phyloP scores from a whole-genome alignment of 140 eudicot genomes.

The Erigeron philadelphicus region DNA sequence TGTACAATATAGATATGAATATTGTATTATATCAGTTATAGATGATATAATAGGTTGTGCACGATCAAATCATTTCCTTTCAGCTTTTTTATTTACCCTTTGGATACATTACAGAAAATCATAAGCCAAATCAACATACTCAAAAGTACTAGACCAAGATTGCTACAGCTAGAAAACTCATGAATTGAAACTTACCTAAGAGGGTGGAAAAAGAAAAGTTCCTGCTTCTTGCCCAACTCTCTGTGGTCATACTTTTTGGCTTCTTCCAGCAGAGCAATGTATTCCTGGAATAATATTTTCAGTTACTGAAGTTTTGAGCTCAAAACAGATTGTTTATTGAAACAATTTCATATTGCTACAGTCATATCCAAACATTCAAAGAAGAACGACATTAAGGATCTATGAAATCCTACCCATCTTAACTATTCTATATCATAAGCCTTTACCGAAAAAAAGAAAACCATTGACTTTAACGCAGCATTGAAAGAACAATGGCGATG shows the following conservation, averaged over 20 bases:
- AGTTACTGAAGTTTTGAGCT: background rate
- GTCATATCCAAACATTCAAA: background rate
- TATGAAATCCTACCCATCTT: background rate
- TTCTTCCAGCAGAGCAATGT: constrained; percentile 68
- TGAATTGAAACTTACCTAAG: constrained; percentile 55
- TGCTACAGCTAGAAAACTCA: background rate
- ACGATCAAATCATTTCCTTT: too few relatives aligned
- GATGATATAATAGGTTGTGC: too few relatives aligned
- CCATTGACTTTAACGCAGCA: background rate
- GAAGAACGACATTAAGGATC: background rate
- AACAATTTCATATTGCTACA: background rate
- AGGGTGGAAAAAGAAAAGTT: constrained; percentile 93
- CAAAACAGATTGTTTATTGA: background rate
- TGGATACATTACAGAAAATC: too few relatives aligned
- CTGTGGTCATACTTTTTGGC: constrained; percentile 95
- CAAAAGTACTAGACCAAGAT: background rate
- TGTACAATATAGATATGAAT: too few relatives aligned
- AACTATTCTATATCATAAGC: background rate
- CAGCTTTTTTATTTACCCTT: too few relatives aligned
- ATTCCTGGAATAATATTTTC: constrained; percentile 49
- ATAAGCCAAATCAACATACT: background rate
- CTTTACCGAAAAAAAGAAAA: background rate
- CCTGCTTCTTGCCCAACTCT: constrained; percentile 73
- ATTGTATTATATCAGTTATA: too few relatives aligned
- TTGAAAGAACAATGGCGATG: background rate